Evolutionary conservation across 179 eudicot species (phyloP), one percentile per base, ranked within the genome.

Genomic region (Amaranthus tricolor): DNA sequence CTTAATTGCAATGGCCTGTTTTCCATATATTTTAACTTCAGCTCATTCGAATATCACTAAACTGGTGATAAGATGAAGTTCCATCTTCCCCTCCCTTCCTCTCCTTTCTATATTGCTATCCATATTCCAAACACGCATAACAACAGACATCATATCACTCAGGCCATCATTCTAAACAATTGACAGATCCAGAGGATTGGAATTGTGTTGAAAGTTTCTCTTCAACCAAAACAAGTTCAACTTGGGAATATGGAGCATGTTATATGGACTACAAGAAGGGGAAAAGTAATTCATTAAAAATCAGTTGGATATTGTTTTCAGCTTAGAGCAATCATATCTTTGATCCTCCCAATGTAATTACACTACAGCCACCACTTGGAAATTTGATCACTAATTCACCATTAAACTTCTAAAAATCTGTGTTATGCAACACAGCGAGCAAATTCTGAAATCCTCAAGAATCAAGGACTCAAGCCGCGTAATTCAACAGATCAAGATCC

Each of bases 401-500:
- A 74, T 57, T 9, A 62, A 45, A 31, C 16, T 57, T 6, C 15
- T 7, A 11, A 58, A 48, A 40, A 10, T n/a, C 10, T 8, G 3
- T n/a, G 45, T 11, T 53, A 24, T 21, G 15, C 48, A 60, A 60
- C 1, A 48, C 17, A 16, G n/a, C 47, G 45, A 49, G 14, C 67
- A 10, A 45, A 19, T 17, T 55, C 53, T 45, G n/a, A 21, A 20
- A n/a, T 24, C 40, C 17, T 20, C 48, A 10, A 51, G 52, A 64
- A 44, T 52, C 65, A 16, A 44, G 5, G 58, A 52, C 16, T 56
- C 21, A 44, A 20, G 64, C n/a, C 48, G 24, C 62, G 47, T 58
- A 63, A 8, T 50, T 55, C 11, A 12, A 15, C 40, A 57, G 48
- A 75, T 64, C 79, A 66, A 17, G 62, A 70, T 49, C 67, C 50